phyloP scores from a whole-genome alignment of 768 basidiomycete species.

The Suillus sp. region DNA sequence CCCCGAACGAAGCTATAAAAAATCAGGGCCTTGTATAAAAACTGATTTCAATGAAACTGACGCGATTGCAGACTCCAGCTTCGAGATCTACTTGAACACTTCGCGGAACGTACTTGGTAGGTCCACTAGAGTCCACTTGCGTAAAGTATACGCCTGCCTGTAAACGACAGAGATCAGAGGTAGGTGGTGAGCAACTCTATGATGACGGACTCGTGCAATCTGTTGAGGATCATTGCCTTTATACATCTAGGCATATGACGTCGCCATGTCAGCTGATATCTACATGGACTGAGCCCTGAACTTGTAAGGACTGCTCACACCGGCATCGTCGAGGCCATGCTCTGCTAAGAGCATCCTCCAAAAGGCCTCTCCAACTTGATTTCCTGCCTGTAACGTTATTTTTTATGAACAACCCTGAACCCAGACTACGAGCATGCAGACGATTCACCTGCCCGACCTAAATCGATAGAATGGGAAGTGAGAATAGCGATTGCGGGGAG shows the following conservation, averaged over 20 bases:
- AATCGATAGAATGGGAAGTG: conserved; percentile 9
- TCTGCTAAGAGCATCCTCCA: conserved; percentile 88
- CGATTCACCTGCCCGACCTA: conserved; percentile 69
- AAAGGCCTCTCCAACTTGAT: conserved; percentile 83
- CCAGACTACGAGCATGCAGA: neutral
- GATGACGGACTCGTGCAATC: conserved; percentile 62
- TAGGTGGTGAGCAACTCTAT: neutral
- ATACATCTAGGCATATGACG: conserved; percentile 52
- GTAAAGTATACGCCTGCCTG: conserved; percentile 84
- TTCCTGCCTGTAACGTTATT: conserved; percentile 55
- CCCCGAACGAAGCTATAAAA: conserved; percentile 62
- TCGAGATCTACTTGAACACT: conserved; percentile 92
- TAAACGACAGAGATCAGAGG: conserved; percentile 6
- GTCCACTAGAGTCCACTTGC: conserved; percentile 55
- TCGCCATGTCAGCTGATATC: conserved; percentile 19
- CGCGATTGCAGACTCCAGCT: conserved; percentile 79
- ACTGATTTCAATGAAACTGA: conserved; percentile 36
- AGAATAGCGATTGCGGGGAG: neutral
- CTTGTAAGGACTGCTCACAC: conserved; percentile 45
- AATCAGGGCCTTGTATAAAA: conserved; percentile 11
- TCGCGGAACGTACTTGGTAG: conserved; percentile 83
- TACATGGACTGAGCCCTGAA: conserved; percentile 5
- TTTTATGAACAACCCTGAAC: conserved; percentile 5
- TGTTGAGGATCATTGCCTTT: conserved; percentile 73
- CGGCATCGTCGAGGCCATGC: conserved; percentile 75